These are phyloP conservation scores for Calonectria pseudoturangicola DNA, from an alignment of 2,329 filamentous ascomycete genomes.

Conservation along the genomic window DNA sequence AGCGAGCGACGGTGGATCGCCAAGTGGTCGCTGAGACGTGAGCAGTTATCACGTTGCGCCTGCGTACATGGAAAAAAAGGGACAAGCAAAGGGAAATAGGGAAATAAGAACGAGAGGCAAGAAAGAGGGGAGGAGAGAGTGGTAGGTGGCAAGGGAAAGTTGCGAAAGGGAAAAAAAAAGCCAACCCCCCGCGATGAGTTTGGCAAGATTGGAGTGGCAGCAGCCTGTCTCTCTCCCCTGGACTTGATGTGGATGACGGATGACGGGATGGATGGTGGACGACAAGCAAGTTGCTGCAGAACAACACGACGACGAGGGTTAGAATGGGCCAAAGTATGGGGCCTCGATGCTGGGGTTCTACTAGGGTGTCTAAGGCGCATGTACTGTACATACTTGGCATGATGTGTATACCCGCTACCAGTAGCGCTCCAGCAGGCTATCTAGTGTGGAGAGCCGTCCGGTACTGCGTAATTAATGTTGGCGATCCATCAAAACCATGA, in stretches of 20 bases:
- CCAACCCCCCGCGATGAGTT: slow-evolving; percentile 46
- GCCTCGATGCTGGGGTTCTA: slow-evolving; percentile 42
- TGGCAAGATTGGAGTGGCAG: slow-evolving; percentile 47
- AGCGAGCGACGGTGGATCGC: slow-evolving; percentile 42
- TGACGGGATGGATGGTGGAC: slow-evolving; percentile 49
- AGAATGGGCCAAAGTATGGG: slow-evolving; percentile 43
- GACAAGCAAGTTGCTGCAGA: slow-evolving; percentile 34
- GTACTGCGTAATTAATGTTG: slow-evolving; percentile 40
- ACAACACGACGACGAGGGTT: slow-evolving; percentile 43
- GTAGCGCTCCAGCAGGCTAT: slow-evolving; percentile 20
- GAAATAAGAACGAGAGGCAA: slow-evolving; percentile 29
- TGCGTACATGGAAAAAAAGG: slow-evolving; percentile 26
- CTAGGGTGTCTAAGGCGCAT: slow-evolving; percentile 39
- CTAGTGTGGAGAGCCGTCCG: slow-evolving; percentile 31
- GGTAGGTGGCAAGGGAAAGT: slow-evolving; percentile 1
- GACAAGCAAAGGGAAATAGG: slow-evolving; percentile 24
- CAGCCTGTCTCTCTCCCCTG: slow-evolving; percentile 38
- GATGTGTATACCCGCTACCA: slow-evolving; percentile 20
- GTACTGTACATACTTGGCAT: slow-evolving; percentile 34
- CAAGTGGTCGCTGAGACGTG: slow-evolving; percentile 36
- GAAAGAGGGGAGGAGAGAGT: slow-evolving; percentile 22
- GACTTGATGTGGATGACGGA: slow-evolving; percentile 42
- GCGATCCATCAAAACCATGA: slow-evolving; percentile 27
- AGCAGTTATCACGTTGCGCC: slow-evolving; percentile 32
- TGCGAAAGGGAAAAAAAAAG: slow-evolving; percentile 25